Conservation (phyloP, 129 eudicot genomes). For the Dittrichia graveolens region DNA sequence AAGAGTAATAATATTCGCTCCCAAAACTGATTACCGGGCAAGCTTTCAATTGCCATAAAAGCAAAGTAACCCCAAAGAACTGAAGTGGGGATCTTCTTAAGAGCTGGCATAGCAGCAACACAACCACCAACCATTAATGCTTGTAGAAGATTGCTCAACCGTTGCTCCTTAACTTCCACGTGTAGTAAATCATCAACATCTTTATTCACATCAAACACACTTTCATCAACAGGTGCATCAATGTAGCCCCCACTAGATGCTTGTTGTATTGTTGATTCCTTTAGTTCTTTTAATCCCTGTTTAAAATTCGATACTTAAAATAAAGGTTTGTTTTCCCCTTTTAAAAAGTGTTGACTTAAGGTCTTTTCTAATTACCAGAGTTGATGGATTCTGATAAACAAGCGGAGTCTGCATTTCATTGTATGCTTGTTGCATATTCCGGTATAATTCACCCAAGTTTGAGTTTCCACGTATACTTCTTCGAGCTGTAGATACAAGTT, state of each 20-base stretch:
- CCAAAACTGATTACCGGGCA: conserved; percentile 99
- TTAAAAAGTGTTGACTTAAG: too few species aligned
- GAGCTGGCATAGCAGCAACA: conserved; percentile 90
- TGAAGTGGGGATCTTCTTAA: conserved; percentile 89
- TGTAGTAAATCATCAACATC: conserved; percentile 87
- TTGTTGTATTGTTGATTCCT: conserved; percentile 81
- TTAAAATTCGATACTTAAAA: neutral
- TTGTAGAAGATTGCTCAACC: conserved; percentile 91
- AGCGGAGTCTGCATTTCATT: conserved; percentile 92
- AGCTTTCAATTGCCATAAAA: conserved; percentile 97
- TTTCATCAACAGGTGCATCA: conserved; percentile 86
- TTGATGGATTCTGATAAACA: conserved; percentile 68
- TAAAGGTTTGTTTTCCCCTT: too few species aligned
- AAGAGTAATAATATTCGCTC: conserved; percentile 85
- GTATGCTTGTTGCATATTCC: conserved; percentile 84
- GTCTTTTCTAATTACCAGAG: conserved; percentile 48
- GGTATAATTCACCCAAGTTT: conserved; percentile 73
- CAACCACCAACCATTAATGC: conserved; percentile 84
- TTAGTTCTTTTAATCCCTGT: conserved; percentile 90
- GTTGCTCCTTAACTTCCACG: conserved; percentile 94
- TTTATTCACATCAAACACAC: conserved; percentile 85
- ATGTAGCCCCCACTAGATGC: conserved; percentile 76
- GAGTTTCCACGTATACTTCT: conserved; percentile 70
- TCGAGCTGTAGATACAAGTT: conserved; percentile 89
- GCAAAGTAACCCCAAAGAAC: conserved; percentile 99